Evolutionary conservation across 192 early-diverging fungal genomes (phyloP).

Genomic region (Coemansia sp.): DNA sequence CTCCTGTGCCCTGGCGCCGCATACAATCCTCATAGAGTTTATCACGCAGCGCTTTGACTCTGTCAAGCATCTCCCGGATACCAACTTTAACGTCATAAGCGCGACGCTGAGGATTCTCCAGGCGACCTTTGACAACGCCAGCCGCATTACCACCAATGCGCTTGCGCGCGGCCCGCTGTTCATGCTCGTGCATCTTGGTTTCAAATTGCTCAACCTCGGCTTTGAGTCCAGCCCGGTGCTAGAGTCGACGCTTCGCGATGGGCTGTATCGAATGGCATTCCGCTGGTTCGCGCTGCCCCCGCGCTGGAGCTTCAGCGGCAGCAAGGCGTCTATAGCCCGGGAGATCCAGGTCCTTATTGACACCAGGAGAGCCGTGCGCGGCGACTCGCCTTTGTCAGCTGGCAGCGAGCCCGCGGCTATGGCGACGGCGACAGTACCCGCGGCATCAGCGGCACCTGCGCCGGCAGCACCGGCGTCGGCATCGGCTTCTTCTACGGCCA

Average conservation of each 20-base stretch:
- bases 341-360: slow-evolving; percentile 69
- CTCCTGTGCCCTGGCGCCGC: slow-evolving; percentile 64
- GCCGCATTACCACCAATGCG: slow-evolving; percentile 61
- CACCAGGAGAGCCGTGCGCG: slow-evolving; percentile 57
- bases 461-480: neutral
- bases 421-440: slow-evolving; percentile 7
- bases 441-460: neutral
- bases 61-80: slow-evolving; percentile 62
- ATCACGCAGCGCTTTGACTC: slow-evolving; percentile 80
- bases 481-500: neutral
- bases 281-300: slow-evolving; percentile 80
- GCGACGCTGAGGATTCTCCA: slow-evolving; percentile 79
- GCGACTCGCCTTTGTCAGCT: slow-evolving; percentile 59
- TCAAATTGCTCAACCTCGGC: slow-evolving; percentile 69
- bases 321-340: slow-evolving; percentile 58
- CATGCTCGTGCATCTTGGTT: slow-evolving; percentile 68
- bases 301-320: slow-evolving; percentile 77
- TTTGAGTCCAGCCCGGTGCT: slow-evolving; percentile 61
- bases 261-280: slow-evolving; percentile 69
- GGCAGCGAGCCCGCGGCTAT: slow-evolving; percentile 7
- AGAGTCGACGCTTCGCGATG: slow-evolving; percentile 62
- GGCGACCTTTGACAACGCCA: slow-evolving; percentile 59
- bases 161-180: slow-evolving; percentile 77
- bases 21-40: slow-evolving; percentile 84
- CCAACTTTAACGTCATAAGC: slow-evolving; percentile 69